Conservation (phyloP, 2,329 filamentous ascomycete species). For the Chaetomium olivaceum region DNA sequence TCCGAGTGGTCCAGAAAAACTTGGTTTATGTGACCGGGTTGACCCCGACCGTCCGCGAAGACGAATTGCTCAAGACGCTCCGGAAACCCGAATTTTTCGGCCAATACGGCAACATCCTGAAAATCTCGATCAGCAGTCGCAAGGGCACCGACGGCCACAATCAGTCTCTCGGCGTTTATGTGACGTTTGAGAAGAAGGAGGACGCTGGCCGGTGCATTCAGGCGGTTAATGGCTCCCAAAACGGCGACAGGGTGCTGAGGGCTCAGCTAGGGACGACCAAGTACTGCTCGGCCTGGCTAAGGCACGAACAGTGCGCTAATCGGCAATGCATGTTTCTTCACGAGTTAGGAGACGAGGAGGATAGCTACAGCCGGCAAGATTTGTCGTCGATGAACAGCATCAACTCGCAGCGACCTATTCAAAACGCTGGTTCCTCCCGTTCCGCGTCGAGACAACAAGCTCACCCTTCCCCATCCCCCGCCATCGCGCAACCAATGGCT, state of each 20-base stretch:
- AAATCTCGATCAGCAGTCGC: slow-evolving; percentile 96
- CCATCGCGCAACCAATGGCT: slow-evolving; percentile 64
- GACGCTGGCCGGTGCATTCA: slow-evolving; percentile 89
- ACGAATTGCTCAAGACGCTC: slow-evolving; percentile 86
- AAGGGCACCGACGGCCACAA: slow-evolving; percentile 75
- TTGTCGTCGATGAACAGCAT: slow-evolving; percentile 92
- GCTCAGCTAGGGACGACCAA: slow-evolving; percentile 88
- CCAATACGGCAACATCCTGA: slow-evolving; percentile 97
- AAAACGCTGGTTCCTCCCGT: slow-evolving; percentile 53
- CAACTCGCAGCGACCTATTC: slow-evolving; percentile 71
- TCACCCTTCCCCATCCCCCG: slow-evolving; percentile 42
- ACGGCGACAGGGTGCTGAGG: slow-evolving; percentile 82
- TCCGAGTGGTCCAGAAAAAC: slow-evolving; percentile 97
- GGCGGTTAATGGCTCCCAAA: slow-evolving; percentile 88
- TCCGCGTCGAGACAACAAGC: slow-evolving; percentile 55
- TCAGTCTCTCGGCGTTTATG: slow-evolving; percentile 92
- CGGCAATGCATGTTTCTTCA: slow-evolving; percentile 97
- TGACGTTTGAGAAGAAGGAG: slow-evolving; percentile 92
- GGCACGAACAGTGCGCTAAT: slow-evolving; percentile 92
- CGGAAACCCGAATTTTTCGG: slow-evolving; percentile 93
- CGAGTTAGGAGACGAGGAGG: slow-evolving; percentile 96
- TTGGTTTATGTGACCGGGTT: slow-evolving; percentile 96
- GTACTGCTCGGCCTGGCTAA: slow-evolving; percentile 95
- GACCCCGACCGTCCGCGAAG: slow-evolving; percentile 87
- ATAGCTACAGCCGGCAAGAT: slow-evolving; percentile 93